Evolutionary conservation across 805 yeast species (phyloP).

Genomic region (Pichia californica): DNA sequence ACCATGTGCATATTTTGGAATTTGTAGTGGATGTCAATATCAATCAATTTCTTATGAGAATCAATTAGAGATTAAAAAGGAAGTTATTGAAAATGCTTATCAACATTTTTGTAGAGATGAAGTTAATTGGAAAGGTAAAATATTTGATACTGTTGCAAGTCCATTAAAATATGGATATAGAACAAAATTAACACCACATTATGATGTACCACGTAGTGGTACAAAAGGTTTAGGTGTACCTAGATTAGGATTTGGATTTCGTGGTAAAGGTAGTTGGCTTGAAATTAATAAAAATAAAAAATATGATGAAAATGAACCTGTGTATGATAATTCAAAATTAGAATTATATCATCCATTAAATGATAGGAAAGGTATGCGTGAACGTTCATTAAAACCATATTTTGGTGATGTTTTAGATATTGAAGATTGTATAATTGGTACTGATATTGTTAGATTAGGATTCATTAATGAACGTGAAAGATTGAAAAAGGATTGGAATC

Average conservation of each 20-base stretch:
- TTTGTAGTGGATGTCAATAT: constrained; percentile 92
- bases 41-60: constrained; percentile 69
- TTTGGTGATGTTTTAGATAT: constrained; percentile 81
- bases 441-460: constrained; percentile 68
- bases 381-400: constrained; percentile 19
- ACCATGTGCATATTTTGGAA: constrained; percentile 80
- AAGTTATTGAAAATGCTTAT: constrained; percentile 78
- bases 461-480: constrained; percentile 59
- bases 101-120: constrained; percentile 47
- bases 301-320: neutral
- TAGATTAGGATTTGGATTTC: constrained; percentile 81
- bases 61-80: constrained; percentile 66
- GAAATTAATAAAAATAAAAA: constrained; percentile 11
- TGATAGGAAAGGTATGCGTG: constrained; percentile 8
- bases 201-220: constrained; percentile 32
- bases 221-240: constrained; percentile 35
- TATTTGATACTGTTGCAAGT: constrained; percentile 47
- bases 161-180: constrained; percentile 75
- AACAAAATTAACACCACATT: constrained; percentile 95
- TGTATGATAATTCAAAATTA: constrained; percentile 7
- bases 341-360: constrained; percentile 7
- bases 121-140: constrained; percentile 24
- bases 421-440: constrained; percentile 91
- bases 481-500: constrained; percentile 35
- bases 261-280: constrained; percentile 64